Conservation (phyloP, 352 stramenopile species). For the Globisporangium heterothallicum region DNA sequence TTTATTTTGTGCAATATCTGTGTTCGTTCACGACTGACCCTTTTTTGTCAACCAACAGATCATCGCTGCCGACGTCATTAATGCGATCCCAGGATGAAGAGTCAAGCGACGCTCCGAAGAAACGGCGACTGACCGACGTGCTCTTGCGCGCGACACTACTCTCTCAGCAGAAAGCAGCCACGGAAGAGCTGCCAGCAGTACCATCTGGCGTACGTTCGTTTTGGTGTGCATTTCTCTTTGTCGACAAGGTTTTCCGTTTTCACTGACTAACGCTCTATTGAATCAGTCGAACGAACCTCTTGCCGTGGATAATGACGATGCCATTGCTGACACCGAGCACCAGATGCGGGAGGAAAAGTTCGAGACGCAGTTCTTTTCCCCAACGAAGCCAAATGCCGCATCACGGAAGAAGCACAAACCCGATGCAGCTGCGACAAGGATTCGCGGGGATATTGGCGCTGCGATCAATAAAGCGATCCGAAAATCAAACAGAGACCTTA, state of each 20-base stretch:
- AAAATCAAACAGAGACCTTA: constrained; percentile 52
- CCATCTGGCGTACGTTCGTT: not conserved
- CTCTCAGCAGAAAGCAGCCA: constrained; percentile 31
- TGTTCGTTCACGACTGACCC: not conserved
- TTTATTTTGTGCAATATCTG: not conserved
- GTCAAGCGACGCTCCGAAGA: constrained; percentile 17
- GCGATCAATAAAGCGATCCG: constrained; percentile 46
- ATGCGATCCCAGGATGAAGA: constrained; percentile 10
- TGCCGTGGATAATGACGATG: constrained; percentile 21
- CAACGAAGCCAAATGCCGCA: constrained; percentile 23
- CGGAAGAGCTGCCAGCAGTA: constrained; percentile 3
- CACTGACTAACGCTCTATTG: too few relatives aligned
- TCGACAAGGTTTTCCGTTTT: not conserved
- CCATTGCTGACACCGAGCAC: constrained; percentile 52
- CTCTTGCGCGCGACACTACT: constrained; percentile 54
- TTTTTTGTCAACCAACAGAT: not conserved
- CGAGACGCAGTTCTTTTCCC: constrained; percentile 49
- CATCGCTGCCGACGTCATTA: constrained; percentile 1
- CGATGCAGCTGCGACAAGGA: constrained; percentile 30
- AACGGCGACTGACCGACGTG: constrained; percentile 42
- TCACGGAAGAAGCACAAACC: constrained; percentile 14
- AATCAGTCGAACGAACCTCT: constrained; percentile 1
- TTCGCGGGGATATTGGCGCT: constrained; percentile 53
- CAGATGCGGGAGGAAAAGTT: constrained; percentile 58
- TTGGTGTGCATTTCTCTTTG: not conserved